phyloP scores from a whole-genome alignment of 148 eudicot species.

The Selenicereus undatus region DNA sequence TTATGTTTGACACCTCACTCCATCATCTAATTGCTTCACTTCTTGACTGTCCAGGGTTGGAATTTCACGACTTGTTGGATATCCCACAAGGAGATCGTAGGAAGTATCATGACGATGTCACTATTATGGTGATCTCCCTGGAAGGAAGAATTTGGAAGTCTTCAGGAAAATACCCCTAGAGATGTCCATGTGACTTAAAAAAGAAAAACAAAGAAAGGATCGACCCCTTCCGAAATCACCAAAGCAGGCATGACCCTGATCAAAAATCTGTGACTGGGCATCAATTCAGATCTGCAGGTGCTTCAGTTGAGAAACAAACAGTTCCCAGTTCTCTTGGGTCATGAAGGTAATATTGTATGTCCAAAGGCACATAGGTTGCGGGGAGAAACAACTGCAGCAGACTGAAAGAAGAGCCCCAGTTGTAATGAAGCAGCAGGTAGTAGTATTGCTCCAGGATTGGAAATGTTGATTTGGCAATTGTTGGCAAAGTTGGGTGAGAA shows the following conservation, averaged over 20 bases:
- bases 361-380: neutral
- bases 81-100: slow-evolving; percentile 98
- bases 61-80: slow-evolving; percentile 93
- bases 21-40: neutral
- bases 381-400: slow-evolving; percentile 3
- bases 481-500: slow-evolving; percentile 21
- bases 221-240: slow-evolving; percentile 2
- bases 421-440: neutral
- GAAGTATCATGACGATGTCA: slow-evolving; percentile 98
- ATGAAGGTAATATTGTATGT: neutral
- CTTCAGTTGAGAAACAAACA: slow-evolving; percentile 1
- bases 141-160: slow-evolving; percentile 99
- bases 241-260: slow-evolving; percentile 4
- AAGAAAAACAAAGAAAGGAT: neutral
- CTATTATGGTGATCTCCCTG: slow-evolving; percentile 95
- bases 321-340: slow-evolving; percentile 18
- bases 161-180: slow-evolving; percentile 87
- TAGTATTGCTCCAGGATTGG: slow-evolving; percentile 7
- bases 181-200: slow-evolving; percentile 15
- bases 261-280: slow-evolving; percentile 3
- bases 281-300: slow-evolving; percentile 5
- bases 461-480: slow-evolving; percentile 24
- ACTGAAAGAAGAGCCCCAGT: slow-evolving; percentile 2
- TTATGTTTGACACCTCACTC: neutral
- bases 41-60: slow-evolving; percentile 59